Conservation (phyloP, 2,329 filamentous ascomycete genomes). For the Davidsoniella australis region DNA sequence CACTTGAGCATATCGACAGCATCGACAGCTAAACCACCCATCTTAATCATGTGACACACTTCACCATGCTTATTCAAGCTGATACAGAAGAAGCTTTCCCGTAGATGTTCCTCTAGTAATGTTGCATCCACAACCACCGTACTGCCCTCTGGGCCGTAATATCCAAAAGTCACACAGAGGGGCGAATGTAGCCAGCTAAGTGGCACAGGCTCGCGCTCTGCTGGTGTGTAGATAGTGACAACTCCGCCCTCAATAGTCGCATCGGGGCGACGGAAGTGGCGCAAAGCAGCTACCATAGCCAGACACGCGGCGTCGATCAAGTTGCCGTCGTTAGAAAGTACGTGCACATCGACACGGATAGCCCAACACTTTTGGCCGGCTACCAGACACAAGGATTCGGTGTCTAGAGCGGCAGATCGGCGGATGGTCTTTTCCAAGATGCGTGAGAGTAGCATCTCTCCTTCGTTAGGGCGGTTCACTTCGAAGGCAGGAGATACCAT, state of each 20-base stretch:
- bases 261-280: conserved; percentile 83
- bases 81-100: conserved; percentile 58
- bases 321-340: conserved; percentile 80
- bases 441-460: conserved; percentile 71
- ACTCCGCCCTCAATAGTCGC: conserved; percentile 71
- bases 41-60: conserved; percentile 80
- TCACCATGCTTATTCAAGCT: conserved; percentile 82
- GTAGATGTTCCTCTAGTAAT: conserved; percentile 58
- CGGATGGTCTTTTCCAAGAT: conserved; percentile 89
- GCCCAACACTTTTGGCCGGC: conserved; percentile 85
- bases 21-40: conserved; percentile 69
- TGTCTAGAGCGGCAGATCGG: conserved; percentile 80
- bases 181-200: conserved; percentile 85
- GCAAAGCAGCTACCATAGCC: conserved; percentile 70
- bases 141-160: conserved; percentile 53
- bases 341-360: conserved; percentile 78
- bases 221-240: conserved; percentile 66
- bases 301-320: conserved; percentile 75
- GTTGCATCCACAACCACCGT: conserved; percentile 52
- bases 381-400: conserved; percentile 85
- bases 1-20: conserved; percentile 63
- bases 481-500: conserved; percentile 88
- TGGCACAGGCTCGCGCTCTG: conserved; percentile 78
- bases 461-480: conserved; percentile 63
- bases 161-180: conserved; percentile 78